Evolutionary conservation across 2,329 filamentous ascomycete genomes (phyloP), one percentile per base, ranked within the genome.

Genomic region (Neodidymelliopsis sp.): DNA sequence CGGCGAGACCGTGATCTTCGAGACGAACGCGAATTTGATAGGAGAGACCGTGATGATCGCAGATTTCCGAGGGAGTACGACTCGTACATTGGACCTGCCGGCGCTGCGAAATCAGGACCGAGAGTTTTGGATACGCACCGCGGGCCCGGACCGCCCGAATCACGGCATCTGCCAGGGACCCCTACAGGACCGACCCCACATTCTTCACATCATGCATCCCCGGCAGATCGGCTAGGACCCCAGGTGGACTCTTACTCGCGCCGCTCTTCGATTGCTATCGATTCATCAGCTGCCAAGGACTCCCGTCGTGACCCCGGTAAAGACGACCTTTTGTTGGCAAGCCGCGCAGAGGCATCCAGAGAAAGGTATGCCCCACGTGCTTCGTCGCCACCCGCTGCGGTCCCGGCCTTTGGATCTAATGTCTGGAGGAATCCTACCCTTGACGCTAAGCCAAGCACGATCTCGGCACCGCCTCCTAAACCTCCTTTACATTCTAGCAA

Each of bases 401-500:
- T 84, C 11, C 81, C 81, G 19, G 80, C 81, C n/a, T 84, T 83
- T 65, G 77, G 75, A 44, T 65, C 74, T 27, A 74, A 75, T 56
- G 74, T 75, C 18, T 77, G 75, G 75, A 72, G 69, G 53, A 73
- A 73, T 19, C 71, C 74, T 5, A 57, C 67, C 2, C 62, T 68
- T 40, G 70, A 74, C 33, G 50, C 51, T 10, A 76, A 74, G 57
- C 46, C 65, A 30, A 58, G 39, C 23, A 28, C 54, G 43, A 18
- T 54, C 13, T 33, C 59, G 50, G 43, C 49, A 24, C 69, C 70
- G 18, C 50, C 65, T 15, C 54, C 70, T 16, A 71, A 71, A 38
- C 59, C 56, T 40, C 59, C 56, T 40, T 41, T 54, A 35, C 62
- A 62, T 23, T 31, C 62, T 24, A 52, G 59, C 12, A 44, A 63